Evolutionary conservation across 192 early-diverging fungal species (phyloP).

Genomic region (Cladochytrium replicatum): DNA sequence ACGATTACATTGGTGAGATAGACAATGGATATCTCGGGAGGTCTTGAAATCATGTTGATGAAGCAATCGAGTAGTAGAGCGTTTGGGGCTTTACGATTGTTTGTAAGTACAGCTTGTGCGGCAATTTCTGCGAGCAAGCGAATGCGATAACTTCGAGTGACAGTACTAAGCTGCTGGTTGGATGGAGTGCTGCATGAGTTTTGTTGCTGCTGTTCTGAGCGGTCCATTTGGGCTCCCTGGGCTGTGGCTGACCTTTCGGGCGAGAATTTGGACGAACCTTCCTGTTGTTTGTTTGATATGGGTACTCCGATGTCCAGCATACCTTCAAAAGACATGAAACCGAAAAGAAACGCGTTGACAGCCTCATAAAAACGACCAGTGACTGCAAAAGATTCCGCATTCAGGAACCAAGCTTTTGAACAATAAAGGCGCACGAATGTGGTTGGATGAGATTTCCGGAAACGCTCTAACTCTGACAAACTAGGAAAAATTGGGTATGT

Average conservation of each 20-base stretch:
- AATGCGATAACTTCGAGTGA: slow-evolving; percentile 2
- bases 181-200: too few species aligned
- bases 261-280: too few species aligned
- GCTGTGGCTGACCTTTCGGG: too few species aligned
- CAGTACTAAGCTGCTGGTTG: too few species aligned
- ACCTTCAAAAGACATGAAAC: slow-evolving; percentile 18
- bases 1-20: slow-evolving; percentile 6
- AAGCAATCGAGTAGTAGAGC: slow-evolving; percentile 21
- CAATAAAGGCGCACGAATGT: not conserved
- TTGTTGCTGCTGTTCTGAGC: too few species aligned
- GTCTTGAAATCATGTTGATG: slow-evolving; percentile 15
- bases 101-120: slow-evolving; percentile 11
- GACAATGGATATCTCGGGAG: slow-evolving; percentile 19
- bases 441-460: slow-evolving; percentile 1
- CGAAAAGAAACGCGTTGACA: slow-evolving; percentile 8
- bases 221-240: too few species aligned
- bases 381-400: not conserved
- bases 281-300: too few species aligned
- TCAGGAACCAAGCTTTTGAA: not conserved
- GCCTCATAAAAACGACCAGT: slow-evolving; percentile 1
- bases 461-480: slow-evolving; percentile 6
- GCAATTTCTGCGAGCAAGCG: slow-evolving; percentile 15
- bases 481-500: slow-evolving; percentile 14
- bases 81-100: slow-evolving; percentile 6
- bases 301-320: slow-evolving; percentile 21